phyloP scores from a whole-genome alignment of 495 filamentous ascomycete species.

The Neurospora sublineolata region DNA sequence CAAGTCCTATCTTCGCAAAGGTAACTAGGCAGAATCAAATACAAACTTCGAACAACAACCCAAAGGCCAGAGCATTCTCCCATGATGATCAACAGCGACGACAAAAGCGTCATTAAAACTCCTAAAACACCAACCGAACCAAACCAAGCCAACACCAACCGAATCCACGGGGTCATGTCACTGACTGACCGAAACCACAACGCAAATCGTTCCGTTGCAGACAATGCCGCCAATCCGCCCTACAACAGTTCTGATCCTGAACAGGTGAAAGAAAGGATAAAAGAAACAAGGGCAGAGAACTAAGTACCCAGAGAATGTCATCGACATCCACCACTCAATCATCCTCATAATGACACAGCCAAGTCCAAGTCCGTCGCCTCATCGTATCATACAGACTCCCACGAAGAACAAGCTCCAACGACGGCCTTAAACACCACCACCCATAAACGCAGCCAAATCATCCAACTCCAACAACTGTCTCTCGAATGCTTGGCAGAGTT shows the following conservation, averaged over 20 bases:
- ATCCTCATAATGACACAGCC: not conserved
- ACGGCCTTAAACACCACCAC: conserved; percentile 33
- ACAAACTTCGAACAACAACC: not conserved
- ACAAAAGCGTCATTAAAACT: not conserved
- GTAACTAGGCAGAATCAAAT: not conserved
- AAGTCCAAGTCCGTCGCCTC: not conserved
- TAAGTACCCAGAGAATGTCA: not conserved
- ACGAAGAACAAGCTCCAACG: not conserved
- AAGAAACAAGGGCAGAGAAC: not conserved
- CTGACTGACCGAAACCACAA: not conserved
- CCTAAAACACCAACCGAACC: not conserved
- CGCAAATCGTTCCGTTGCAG: not conserved
- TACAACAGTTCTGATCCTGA: not conserved
- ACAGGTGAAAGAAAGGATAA: not conserved
- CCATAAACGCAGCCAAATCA: conserved; percentile 42
- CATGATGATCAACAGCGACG: not conserved
- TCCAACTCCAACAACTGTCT: conserved; percentile 39
- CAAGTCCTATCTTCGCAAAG: not conserved
- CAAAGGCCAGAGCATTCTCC: not conserved
- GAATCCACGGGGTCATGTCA: not conserved
- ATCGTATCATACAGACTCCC: not conserved
- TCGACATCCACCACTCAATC: not conserved
- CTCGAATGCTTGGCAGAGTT: conserved; percentile 38
- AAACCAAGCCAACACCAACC: not conserved
- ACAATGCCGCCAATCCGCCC: not conserved